Base-by-base conservation (phyloP, 176 grass and related monocot species). In the Dendrocalamus sinicus region DNA sequence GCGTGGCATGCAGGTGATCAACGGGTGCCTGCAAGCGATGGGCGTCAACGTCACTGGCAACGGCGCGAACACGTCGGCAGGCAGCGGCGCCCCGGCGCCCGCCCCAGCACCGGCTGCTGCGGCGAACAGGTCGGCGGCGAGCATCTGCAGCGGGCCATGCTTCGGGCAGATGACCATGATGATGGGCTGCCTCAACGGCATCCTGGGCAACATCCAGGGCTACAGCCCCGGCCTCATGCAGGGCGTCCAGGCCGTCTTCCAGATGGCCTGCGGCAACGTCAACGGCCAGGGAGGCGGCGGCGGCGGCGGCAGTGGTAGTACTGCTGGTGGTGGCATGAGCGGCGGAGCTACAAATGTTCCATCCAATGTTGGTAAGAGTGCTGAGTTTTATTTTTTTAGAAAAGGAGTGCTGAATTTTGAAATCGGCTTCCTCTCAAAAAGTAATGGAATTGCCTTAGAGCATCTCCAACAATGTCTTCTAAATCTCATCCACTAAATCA, bases 181-280 rank as follows among this genome's bases (percentile, higher is more conserved):
- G 81, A 88, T 91, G 86, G 77, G 50, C 30, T 99, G 97, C 70
- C 20, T 93, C 12, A 90, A 99, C 46, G 87, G 86, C 17, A 88
- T 99, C 68, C 39, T 99, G 20, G 48, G 74, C 19, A 99, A 92
- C 86, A 66, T 96, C 79, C 86, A 65, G 13, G 89, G 85, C 67
- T 99, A 96, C 72, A 95, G 71, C 44, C 85, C 94, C 8, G 92
- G 97, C 9, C 73, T 99, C 62, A 91, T 99, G 90, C 94, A 94
- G 83, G 97, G 97, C 7, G 92, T 99, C 50, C 92, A 92, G 41
- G 81, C 92, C 70, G 12, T 96, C 52, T 94, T 92, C 77, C 84
- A 92, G 61, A 96, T 94, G 94, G 41, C 92, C 8, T 99, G 97
- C 32, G 71, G 88, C 39, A 81, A 91, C 4, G 44, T 37, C 14